Evolutionary conservation across 106 monocot genomes (phyloP), one percentile per base, ranked within the genome.

Genomic region (Acorus calamus): DNA sequence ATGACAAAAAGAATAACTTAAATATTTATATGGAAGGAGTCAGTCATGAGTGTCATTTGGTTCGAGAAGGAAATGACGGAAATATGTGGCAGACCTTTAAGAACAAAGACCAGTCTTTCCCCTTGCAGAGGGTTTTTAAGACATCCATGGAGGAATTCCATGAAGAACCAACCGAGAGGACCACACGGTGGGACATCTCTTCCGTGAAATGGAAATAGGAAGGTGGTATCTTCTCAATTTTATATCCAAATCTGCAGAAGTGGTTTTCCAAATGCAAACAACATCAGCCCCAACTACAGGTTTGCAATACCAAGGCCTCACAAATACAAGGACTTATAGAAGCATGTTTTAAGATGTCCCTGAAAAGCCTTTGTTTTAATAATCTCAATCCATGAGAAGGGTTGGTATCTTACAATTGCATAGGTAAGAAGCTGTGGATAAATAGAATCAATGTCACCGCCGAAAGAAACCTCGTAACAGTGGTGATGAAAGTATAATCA

Each of bases 121-220:
- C 94, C 59, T 75, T 87, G 76, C 84, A 94, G 67, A 94, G 75
- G 61, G 90, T 90, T 74, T 61, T 87, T 53, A 90, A 68, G 14
- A 74, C 55, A 56, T 69, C 73, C 69, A 84, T 68, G 14, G 72
- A 62, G 52, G 84, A 82, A 66, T 94, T 94, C 94, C 89, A 94
- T 28, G 69, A 77, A 69, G 79, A 87, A 72, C 70, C 70, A 42
- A 84, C 46, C 7, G 79, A 84, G 74, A 13, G 45, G 51, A 73
- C 84, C 75, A 83, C 28, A 42, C 55, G 60, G 41, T 74, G 86
- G 11, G 86, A 77, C 55, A 66, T 73, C 14, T 68, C 84, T 74
- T 86, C 70, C 11, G 94, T 73, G 9, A 94, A 10, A 8, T 84
- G 68, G 76, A 94, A 94, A 72, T 49, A 69, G 5, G 90, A 82